phyloP scores from a whole-genome alignment of 768 basidiomycete species.

The Tricholoma matsutake region DNA sequence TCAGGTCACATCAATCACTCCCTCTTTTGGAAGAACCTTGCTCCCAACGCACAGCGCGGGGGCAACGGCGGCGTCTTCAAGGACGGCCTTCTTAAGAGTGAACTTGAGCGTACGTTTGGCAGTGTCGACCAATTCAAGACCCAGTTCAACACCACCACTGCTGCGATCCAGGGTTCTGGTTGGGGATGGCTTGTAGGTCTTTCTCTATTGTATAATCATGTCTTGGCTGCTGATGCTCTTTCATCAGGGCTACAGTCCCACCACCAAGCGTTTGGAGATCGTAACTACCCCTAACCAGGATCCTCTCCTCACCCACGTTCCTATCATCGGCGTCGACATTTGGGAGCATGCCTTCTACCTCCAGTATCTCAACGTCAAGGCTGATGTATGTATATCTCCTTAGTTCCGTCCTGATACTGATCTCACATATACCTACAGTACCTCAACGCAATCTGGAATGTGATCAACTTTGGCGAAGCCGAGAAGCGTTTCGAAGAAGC shows the following conservation, averaged over 20 bases:
- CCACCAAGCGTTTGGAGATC: slow-evolving; percentile 74
- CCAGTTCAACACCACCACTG: slow-evolving; percentile 82
- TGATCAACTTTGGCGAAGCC: slow-evolving; percentile 88
- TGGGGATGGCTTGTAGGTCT: slow-evolving; percentile 93
- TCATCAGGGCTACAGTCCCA: slow-evolving; percentile 66
- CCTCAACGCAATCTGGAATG: slow-evolving; percentile 85
- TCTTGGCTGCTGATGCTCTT: not conserved
- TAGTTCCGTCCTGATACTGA: not conserved
- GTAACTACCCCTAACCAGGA: slow-evolving; percentile 96
- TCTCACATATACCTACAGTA: slow-evolving; percentile 46
- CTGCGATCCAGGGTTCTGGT: slow-evolving; percentile 87
- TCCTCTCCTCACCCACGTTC: slow-evolving; percentile 71
- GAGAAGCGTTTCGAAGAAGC: slow-evolving; percentile 44
- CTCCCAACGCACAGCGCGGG: slow-evolving; percentile 50
- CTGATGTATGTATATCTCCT: slow-evolving; percentile 58
- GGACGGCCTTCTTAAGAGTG: slow-evolving; percentile 63
- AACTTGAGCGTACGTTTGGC: slow-evolving; percentile 64
- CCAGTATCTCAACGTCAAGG: slow-evolving; percentile 95
- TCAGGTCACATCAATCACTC: slow-evolving; percentile 91
- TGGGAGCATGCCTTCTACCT: slow-evolving; percentile 98
- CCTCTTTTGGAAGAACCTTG: slow-evolving; percentile 94
- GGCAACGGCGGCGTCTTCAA: slow-evolving; percentile 59
- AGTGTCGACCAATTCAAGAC: slow-evolving; percentile 68
- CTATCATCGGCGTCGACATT: slow-evolving; percentile 90
- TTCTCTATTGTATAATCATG: not conserved